Base-by-base conservation (phyloP, 805 yeast species). In the Candida bentonensis region DNA sequence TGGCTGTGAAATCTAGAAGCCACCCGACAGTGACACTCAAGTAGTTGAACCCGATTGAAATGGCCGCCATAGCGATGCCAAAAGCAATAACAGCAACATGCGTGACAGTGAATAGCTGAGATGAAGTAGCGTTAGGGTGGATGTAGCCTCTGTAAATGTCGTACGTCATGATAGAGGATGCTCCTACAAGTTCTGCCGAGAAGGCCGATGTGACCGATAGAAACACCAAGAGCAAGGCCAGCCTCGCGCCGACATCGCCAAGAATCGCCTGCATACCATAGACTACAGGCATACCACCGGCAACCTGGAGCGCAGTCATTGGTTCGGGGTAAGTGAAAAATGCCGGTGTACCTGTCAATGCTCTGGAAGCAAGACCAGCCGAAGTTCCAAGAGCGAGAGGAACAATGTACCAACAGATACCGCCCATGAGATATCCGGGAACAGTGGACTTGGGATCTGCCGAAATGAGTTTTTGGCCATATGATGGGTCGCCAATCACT, bases 1-100 rank as follows among this genome's bases (percentile, higher is more conserved):
- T 72, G 47, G 92, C 94, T 87, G 81, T 82, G 53, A 82, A 62
- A 57, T 80, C 86, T 57, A 82, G 80, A 25, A 65, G 44, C 40
- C 67, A 64, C 21, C 64, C 63, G 57, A 63, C 54, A 15, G 62
- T 55, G 21, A 63, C 62, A n/a, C 67, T 67, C 42, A 57, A 52
- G 15, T 48, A 49, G 44, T 63, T 58, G 47, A 64, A 57, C 54
- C 66, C 58, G 5, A 67, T 61, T 3, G 71, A 63, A 36, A 68
- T 59, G 9, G 60, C 66, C 15, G 65, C 67, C 21, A 65, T 52
- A 45, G 63, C 61, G 23, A 61, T 51, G 21, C 65, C 70, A 53
- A 55, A 49, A 27, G 60, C 49, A 22, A 70, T 62, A 30, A 71
- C 74, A 13, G 66, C 57, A 17, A 61, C 49, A 47, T 71, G 73